Base-by-base conservation (phyloP, 179 eudicot species). In the Camellia oleifera region DNA sequence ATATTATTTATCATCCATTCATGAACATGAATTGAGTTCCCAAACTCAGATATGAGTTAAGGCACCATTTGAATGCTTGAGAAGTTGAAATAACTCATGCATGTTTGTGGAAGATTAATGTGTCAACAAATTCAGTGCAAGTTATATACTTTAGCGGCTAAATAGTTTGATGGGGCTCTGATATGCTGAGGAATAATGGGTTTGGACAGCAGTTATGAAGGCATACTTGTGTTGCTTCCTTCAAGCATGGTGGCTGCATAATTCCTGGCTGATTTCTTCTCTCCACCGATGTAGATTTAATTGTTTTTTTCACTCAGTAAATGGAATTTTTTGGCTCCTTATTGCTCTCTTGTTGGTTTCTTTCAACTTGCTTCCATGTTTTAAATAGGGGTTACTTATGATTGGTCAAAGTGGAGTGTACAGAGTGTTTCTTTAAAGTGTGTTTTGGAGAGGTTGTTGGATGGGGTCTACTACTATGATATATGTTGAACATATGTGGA, bases 221-320 rank as follows among this genome's bases (percentile, higher is more conserved):
- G 82, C 91, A 88, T 67, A 86, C 80, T 79, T 87, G 83, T 61
- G 89, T 81, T 48, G 81, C 88, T 54, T 90, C 94, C 71, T 80
- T 89, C 76, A 88, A 80, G 81, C 83, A 77, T 83, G 89, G 87
- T 82, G 97, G 82, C 56, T 88, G 86, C 97, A 93, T 89, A 54
- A 82, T 87, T 32, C 77, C 77, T 83, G 60, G 70, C n/a, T 20
- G 23, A 20, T 18, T 9, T 32, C 76, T 14, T 15, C 58, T 69
- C 75, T n/a, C 73, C 20, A 26, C 32, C 15, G n/a, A 7, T 26
- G 23, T 20, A 20, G 23, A 20, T 44, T 56, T 13, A 45, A 5
- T 62, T 20, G 2, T 32, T 23, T 13, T 13, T 72, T 7, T 58
- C 61, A 1, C 79, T 72, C 71, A 0, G 4, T 23, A 56, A 69